Evolutionary conservation across 495 filamentous ascomycete genomes (phyloP), one percentile per base, ranked within the genome.

Genomic region (Copromyces sp.): DNA sequence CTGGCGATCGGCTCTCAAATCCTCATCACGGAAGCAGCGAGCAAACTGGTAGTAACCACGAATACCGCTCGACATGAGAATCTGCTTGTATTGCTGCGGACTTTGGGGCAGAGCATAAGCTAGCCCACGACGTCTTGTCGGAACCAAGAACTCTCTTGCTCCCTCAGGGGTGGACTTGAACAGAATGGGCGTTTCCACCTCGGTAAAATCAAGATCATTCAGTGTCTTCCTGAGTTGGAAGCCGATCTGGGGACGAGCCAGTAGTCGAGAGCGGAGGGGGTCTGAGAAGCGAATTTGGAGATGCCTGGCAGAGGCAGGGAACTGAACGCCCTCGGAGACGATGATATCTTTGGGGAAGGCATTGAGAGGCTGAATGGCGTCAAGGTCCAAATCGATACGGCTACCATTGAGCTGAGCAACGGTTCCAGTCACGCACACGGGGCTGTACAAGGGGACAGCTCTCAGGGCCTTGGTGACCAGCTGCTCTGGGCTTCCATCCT

Each of bases 121-220:
- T 37, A 90, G 79, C 0, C 93, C 94, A 0, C 74, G 71, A 24
- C 84, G 86, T 29, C 95, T 84, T 0, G 95, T 96, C 0, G 95
- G 95, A 4, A 99, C 94, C n/a, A 99, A 77, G 74, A 98, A 99
- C 81, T 99, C 95, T 38, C 95, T 84, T 1, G 95, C 96, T 9
- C 95, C 95, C 82, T 99, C 95, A 1, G 95, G 95, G 0, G 96
- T 98, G 4, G 95, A 97, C 84, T 97, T 98, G 87, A 99, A 99
- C 17, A 99, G 84, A 16, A 97, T 80, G 3, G 95, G 95, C 0
- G 95, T 99, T 77, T 98, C 96, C 47, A 98, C 86, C 74, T 98
- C 92, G 7, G 88, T 79, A 75, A 97, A 97, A 0, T 81, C 82
- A 8, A 82, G 78, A 0, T 80, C 74, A 24, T 82, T 77, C 69